Evolutionary conservation across 345 rosid species (phyloP), one percentile per base, ranked within the genome.

Genomic region (Rubroshorea leprosula): DNA sequence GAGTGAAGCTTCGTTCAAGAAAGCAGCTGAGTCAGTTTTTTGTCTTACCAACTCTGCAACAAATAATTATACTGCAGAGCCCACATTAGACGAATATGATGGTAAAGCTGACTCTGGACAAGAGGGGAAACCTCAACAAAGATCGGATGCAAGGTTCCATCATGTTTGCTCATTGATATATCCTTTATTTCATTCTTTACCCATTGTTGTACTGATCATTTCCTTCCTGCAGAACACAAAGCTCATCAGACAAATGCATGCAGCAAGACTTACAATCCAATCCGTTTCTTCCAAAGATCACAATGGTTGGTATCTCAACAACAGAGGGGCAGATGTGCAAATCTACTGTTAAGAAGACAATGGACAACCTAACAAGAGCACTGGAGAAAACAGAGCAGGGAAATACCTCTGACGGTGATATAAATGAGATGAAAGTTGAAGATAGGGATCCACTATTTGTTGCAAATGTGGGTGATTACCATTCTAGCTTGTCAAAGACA

Each of bases 261-360:
- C 73, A 58, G 49, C 78, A 62, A 43, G 75, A 79, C 64, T 49
- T 74, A 61, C 74, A 72, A 67, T 47, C 51, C 2, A 89, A 72
- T 65, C 97, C 96, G 57, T 85, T 87, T 64, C 88, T 93, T 70
- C 99, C 99, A n/a, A 93, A 83, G 83, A 76, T 93, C 43, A 93
- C 97, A 25, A 89, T 93, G 99, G 96, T 93, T 6, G 99, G 99
- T 13, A 80, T 93, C 72, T 87, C 99, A 52, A 83, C 85, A 0
- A 85, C 85, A 48, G 96, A 89, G 22, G 94, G 91, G 61, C 79
- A 85, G 53, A 74, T 80, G 89, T 87, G 80, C 58, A 87, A 89
- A 68, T 72, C 91, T 47, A 85, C 68, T 59, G 76, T 87, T 23
- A 89, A 93, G 77, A 89, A 82, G 74, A 93, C 91, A 5, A 82